These are phyloP conservation scores for Saraca asoca DNA, from an alignment of 331 rosid species.

Conservation along the genomic window DNA sequence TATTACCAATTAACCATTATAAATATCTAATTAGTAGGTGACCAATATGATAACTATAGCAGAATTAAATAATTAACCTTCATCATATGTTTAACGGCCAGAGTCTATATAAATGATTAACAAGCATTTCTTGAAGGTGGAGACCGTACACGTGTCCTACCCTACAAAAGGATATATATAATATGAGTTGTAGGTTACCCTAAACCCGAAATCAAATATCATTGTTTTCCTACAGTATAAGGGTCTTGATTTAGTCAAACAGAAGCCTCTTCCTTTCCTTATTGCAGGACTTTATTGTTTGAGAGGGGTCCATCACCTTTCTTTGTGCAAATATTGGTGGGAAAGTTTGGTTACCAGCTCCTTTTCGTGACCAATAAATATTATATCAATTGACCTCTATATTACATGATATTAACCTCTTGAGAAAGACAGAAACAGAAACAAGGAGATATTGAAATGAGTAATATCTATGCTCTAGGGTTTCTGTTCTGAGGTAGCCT, in stretches of 20 bases:
- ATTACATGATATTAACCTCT: constrained; percentile 12
- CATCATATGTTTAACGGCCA: constrained; percentile 41
- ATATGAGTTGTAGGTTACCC: constrained; percentile 21
- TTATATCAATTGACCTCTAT: constrained; percentile 26
- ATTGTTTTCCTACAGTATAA: constrained; percentile 9
- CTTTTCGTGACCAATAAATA: constrained; percentile 63
- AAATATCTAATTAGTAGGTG: constrained; percentile 21
- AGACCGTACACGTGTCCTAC: constrained; percentile 35
- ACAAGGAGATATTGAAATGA: constrained; percentile 16
- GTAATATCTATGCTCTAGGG: constrained; percentile 20
- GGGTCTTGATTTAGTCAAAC: constrained; percentile 60
- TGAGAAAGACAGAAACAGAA: neutral
- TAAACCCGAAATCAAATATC: constrained; percentile 21
- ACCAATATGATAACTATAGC: constrained; percentile 11
- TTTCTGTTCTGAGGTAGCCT: constrained; percentile 32
- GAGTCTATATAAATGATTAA: constrained; percentile 8
- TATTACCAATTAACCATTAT: neutral
- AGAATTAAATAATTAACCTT: constrained; percentile 26
- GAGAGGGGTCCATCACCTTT: constrained; percentile 51
- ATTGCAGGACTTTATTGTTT: constrained; percentile 44
- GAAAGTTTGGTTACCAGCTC: constrained; percentile 84
- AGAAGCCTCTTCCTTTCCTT: constrained; percentile 46
- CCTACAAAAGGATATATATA: neutral
- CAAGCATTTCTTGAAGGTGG: constrained; percentile 10
- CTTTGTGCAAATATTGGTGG: constrained; percentile 57